Base-by-base conservation (phyloP, 106 monocot species). In the Alisma plantagoaquatica region DNA sequence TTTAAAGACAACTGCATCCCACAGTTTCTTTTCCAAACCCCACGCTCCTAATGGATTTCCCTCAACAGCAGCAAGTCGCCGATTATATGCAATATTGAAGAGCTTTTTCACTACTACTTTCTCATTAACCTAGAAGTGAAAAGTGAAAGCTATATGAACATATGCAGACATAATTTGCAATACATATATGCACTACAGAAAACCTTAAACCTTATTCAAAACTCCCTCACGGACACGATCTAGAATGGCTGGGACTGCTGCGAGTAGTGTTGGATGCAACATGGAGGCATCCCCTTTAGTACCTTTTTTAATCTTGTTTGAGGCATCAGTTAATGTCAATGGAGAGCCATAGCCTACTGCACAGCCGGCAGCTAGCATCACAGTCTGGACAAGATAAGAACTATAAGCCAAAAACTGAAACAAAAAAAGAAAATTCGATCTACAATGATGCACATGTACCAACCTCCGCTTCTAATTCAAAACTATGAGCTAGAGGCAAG, bases 251-350 rank as follows among this genome's bases (percentile, higher is more conserved):
- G 82, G 82, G 29, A 83, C 77, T 16, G 74, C 57, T 22, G 74
- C 33, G 69, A 83, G 59, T 14, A 83, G 50, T 16, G 82, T 83
- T 26, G 82, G 82, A 17, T 29, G 29, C 47, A 83, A 64, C 12
- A 63, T 46, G 21, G 82, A 77, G 19, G 69, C 77, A 67, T 83
- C 82, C 16, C 82, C 82, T 64, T 67, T 77, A 3, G 82, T 83
- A n/a, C 82, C 82, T 56, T 68, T 77, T 58, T 74, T 83, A 4
- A 83, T 74, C 70, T 77, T 83, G 47, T 68, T 83, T 28, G 82
- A 77, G 41, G 82, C 54, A 46, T 83, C 82, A 23, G 77, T 83
- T 19, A 83, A 48, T 23, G 82, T 77, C 73, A 70, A 47, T 21
- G 77, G 14, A 17, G 82, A 77, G 28, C 77, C 69, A 60, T 83